These are phyloP conservation scores for Ottelia alismoides DNA, from an alignment of 106 monocot species.

Conservation along the genomic window DNA sequence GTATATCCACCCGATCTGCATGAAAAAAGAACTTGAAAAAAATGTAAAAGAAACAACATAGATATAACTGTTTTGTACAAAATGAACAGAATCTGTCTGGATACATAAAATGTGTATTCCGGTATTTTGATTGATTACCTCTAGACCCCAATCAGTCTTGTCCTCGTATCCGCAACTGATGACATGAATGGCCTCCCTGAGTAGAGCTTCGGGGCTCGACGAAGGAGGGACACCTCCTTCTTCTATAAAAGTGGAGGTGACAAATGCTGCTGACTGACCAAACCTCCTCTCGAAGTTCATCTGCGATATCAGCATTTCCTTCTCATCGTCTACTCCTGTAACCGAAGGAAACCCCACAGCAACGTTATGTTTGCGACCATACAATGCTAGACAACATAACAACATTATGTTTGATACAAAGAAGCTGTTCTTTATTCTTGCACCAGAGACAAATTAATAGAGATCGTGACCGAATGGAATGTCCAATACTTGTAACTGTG, in stretches of 20 bases:
- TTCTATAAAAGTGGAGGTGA: conserved; percentile 86
- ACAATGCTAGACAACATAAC: background rate
- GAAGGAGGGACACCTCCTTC: conserved; percentile 77
- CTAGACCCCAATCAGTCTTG: conserved; percentile 83
- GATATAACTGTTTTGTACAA: background rate
- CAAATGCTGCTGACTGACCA: conserved; percentile 74
- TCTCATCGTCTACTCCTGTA: background rate
- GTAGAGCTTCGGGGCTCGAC: conserved; percentile 61
- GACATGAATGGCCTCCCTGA: conserved; percentile 89
- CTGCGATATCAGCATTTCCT: conserved; percentile 38
- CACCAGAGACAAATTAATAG: background rate
- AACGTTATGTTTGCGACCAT: background rate
- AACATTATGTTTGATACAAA: background rate
- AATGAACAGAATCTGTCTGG: background rate
- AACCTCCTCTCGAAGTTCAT: conserved; percentile 90
- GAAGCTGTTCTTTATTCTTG: background rate
- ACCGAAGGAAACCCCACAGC: background rate
- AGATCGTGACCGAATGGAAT: background rate
- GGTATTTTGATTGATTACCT: no score
- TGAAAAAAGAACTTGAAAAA: background rate
- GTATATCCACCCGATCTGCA: conserved; percentile 90
- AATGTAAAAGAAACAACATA: background rate
- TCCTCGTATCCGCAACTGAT: conserved; percentile 93
- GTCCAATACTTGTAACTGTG: background rate
- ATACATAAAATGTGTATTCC: background rate